Conservation (phyloP, 163 green algal species). For the Chlamydomonas reinhardtii region DNA sequence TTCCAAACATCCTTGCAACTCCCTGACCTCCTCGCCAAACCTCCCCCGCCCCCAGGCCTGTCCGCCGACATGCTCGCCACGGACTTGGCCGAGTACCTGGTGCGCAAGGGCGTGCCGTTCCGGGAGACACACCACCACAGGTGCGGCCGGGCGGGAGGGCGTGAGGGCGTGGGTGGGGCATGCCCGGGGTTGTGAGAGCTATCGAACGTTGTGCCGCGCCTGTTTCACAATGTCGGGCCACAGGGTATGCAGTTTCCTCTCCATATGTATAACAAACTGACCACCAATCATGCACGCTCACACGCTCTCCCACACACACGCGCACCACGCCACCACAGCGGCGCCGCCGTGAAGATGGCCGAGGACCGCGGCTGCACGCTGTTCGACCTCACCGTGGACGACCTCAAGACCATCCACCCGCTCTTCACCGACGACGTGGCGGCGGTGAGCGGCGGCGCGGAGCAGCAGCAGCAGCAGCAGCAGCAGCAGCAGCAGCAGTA, state of each 20-base stretch:
- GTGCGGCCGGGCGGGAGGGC: no score
- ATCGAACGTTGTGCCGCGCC: no score
- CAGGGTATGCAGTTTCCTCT: no score
- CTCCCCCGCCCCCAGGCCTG: constrained; percentile 65
- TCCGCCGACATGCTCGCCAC: constrained; percentile 98
- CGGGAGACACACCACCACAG: constrained; percentile 92
- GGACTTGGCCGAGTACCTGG: constrained; percentile 91
- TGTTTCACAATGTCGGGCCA: no score
- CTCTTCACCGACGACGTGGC: constrained; percentile 93
- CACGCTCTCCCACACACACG: no score
- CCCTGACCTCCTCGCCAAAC: background rate
- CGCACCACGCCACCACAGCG: constrained; percentile 39
- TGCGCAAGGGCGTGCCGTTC: constrained; percentile 82
- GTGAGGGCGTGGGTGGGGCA: no score
- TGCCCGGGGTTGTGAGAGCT: no score
- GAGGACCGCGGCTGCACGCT: constrained; percentile 87
- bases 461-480: background rate
- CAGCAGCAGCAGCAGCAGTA: no score
- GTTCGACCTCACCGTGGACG: constrained; percentile 81
- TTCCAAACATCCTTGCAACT: no score
- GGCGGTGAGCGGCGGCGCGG: constrained; percentile 53
- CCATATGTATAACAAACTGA: no score
- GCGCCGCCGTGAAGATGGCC: constrained; percentile 94
- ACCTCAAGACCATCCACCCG: constrained; percentile 90
- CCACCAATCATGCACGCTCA: no score